phyloP scores from a whole-genome alignment of 441 rosid genomes.

The Manihot esculenta region DNA sequence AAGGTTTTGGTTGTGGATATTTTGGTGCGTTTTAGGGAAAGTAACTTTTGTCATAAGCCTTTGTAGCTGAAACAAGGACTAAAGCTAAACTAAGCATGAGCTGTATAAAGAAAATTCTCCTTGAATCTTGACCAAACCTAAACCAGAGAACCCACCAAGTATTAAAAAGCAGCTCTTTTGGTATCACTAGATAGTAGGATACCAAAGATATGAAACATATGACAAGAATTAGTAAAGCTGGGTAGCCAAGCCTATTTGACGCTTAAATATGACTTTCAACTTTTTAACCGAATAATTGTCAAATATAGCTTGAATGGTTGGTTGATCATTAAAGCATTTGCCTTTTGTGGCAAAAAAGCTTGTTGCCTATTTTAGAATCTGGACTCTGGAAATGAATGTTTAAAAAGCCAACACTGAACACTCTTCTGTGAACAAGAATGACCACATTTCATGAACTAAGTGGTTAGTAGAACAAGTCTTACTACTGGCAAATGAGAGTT shows the following conservation, averaged over 20 bases:
- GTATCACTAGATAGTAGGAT: not conserved
- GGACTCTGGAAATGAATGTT: not conserved
- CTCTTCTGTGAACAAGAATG: not conserved
- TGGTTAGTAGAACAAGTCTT: not conserved
- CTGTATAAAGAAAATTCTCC: constrained; percentile 9
- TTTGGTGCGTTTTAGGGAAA: constrained; percentile 13
- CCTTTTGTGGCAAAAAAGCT: not conserved
- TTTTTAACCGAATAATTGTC: not conserved
- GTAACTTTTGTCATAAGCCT: constrained; percentile 3
- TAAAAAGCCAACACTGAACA: not conserved
- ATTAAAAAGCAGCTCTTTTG: not conserved
- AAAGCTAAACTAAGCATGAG: not conserved
- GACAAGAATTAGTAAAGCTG: not conserved
- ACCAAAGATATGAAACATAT: not conserved
- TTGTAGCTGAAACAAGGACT: constrained; percentile 11
- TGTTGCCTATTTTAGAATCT: constrained; percentile 2
- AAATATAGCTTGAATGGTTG: not conserved
- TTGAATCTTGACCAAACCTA: constrained; percentile 13
- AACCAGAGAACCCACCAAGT: constrained; percentile 16
- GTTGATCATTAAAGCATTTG: not conserved
- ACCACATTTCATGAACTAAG: not conserved
- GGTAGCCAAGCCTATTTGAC: not conserved
- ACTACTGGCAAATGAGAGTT: not conserved
- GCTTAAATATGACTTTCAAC: not conserved
- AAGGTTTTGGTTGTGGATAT: not conserved